Evolutionary conservation across 1,139 yeast genomes (phyloP).

Genomic region (Zygotorulaspora mrakii): DNA sequence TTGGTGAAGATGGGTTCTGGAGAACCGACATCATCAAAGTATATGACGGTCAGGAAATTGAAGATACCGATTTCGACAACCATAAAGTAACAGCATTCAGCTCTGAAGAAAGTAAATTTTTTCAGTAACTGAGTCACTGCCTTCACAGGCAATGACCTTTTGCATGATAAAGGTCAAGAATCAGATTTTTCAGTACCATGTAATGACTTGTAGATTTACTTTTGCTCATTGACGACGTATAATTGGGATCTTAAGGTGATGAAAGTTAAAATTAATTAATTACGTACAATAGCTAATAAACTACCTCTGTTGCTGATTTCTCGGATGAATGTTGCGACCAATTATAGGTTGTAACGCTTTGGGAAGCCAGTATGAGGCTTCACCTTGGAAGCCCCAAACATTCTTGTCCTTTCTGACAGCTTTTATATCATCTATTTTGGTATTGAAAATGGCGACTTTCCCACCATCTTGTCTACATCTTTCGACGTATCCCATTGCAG

Average conservation of each 20-base stretch:
- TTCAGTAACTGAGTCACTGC: background rate
- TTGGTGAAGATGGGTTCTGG: slow-evolving; percentile 75
- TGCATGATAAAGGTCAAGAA: too few species aligned
- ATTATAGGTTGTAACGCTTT: slow-evolving; percentile 54
- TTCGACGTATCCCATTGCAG: slow-evolving; percentile 87
- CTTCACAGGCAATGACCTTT: too few species aligned
- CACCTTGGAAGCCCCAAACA: slow-evolving; percentile 75
- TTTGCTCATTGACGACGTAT: too few species aligned
- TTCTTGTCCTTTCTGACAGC: slow-evolving; percentile 43
- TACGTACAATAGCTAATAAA: too few species aligned
- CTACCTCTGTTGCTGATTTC: background rate
- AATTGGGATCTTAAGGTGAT: too few species aligned
- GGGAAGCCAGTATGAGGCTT: slow-evolving; percentile 71
- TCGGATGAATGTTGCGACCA: slow-evolving; percentile 33
- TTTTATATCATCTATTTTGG: slow-evolving; percentile 51
- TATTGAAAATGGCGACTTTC: slow-evolving; percentile 77
- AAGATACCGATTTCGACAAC: slow-evolving; percentile 5
- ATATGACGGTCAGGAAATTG: slow-evolving; percentile 17
- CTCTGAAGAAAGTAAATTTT: background rate
- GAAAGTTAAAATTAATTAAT: too few species aligned
- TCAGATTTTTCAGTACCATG: too few species aligned
- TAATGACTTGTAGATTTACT: too few species aligned
- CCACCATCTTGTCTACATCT: slow-evolving; percentile 71
- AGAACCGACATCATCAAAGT: slow-evolving; percentile 54
- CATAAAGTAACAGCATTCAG: background rate